These are phyloP conservation scores for Paraleonurus japonicus DNA, from an alignment of 257 asterid genomes.

Conservation along the genomic window DNA sequence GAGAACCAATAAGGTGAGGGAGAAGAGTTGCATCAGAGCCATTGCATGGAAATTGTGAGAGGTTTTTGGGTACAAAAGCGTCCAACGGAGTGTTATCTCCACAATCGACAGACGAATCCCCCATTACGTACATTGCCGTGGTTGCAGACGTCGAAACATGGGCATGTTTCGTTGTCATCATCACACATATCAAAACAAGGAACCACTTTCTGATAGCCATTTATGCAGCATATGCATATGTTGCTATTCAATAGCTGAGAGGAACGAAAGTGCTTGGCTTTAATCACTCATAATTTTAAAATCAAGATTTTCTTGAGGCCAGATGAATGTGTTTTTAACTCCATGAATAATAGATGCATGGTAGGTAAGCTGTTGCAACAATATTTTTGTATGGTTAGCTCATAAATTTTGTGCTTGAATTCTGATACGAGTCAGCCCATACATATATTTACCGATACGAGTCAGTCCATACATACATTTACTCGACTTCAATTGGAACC, in stretches of 20 bases:
- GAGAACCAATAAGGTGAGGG: conserved; percentile 63
- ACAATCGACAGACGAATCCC: conserved; percentile 73
- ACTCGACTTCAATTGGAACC: no score
- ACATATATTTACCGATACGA: no score
- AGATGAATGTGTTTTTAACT: neutral
- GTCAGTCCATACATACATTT: no score
- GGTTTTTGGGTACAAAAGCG: conserved; percentile 33
- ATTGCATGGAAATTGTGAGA: conserved; percentile 59
- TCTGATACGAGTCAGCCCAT: no score
- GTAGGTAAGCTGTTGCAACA: neutral
- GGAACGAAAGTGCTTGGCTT: neutral
- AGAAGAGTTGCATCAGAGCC: conserved; percentile 61
- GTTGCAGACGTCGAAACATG: conserved; percentile 29
- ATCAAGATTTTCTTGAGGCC: conserved; percentile 1
- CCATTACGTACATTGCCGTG: conserved; percentile 52
- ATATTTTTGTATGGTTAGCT: conserved; percentile 23
- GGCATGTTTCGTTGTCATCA: conserved; percentile 1
- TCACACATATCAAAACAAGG: conserved; percentile 20
- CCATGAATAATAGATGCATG: neutral
- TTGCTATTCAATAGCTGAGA: neutral
- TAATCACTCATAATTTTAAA: neutral
- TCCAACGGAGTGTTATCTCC: conserved; percentile 61
- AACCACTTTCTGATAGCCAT: conserved; percentile 24
- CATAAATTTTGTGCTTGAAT: conserved; percentile 32
- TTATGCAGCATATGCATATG: neutral